These are phyloP conservation scores for Cystobasidiaceae sp. DNA, from an alignment of 1,284 basidiomycete species.

Conservation along the genomic window DNA sequence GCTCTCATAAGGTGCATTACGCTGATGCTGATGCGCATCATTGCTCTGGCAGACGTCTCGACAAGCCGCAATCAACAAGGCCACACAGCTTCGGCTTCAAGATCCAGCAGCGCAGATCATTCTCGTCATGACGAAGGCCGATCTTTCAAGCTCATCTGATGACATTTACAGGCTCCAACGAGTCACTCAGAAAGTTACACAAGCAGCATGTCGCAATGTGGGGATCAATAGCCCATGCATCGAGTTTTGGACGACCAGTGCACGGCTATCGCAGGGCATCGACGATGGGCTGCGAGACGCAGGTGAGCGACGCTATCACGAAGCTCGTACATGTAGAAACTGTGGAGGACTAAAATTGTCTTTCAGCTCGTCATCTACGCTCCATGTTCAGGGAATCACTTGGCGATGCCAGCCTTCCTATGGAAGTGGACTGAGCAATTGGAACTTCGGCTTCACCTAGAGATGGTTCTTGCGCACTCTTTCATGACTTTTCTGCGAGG, in stretches of 20 bases:
- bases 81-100: not conserved
- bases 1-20: too few species aligned
- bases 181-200: too few species aligned
- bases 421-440: slow-evolving; percentile 2
- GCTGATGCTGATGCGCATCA: not conserved
- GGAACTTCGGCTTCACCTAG: not conserved
- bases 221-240: too few species aligned
- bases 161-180: too few species aligned
- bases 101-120: not conserved
- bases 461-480: too few species aligned
- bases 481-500: too few species aligned
- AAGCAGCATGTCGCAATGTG: too few species aligned
- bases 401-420: not conserved
- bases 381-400: not conserved
- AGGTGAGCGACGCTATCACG: not conserved
- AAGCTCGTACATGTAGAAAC: too few species aligned
- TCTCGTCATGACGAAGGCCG: slow-evolving; percentile 3
- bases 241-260: not conserved
- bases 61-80: not conserved
- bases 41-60: not conserved
- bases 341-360: too few species aligned
- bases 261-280: not conserved
- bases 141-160: too few species aligned
- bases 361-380: not conserved
- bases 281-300: not conserved